Conservation (phyloP, 2,329 filamentous ascomycete species). For the Zymoseptoria pseudotritici region DNA sequence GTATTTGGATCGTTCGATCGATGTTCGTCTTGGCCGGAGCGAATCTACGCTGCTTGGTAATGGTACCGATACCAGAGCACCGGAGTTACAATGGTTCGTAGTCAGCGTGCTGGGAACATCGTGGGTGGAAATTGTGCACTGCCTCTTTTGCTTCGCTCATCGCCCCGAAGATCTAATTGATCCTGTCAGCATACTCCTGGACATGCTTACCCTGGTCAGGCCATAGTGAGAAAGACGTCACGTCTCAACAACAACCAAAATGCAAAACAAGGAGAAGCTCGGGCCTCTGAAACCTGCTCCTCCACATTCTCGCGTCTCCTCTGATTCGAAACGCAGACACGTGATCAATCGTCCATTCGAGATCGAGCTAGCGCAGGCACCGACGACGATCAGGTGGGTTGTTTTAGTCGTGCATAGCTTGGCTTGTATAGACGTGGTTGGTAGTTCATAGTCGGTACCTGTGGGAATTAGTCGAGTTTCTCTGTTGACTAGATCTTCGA, state of each 20-base stretch:
- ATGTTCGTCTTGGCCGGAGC: not conserved
- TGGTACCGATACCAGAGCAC: not conserved
- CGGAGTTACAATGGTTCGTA: not conserved
- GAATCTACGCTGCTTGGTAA: not conserved
- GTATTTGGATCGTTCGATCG: not conserved
- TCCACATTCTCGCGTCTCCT: not conserved
- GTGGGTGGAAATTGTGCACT: too few species aligned
- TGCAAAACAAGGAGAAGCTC: not conserved
- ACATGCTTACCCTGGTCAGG: too few species aligned
- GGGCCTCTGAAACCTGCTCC: too few species aligned
- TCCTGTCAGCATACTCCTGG: too few species aligned
- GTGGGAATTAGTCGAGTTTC: too few species aligned
- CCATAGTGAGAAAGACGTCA: too few species aligned
- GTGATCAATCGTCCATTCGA: not conserved
- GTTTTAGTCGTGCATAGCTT: not conserved
- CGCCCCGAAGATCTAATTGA: too few species aligned
- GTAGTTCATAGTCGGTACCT: not conserved
- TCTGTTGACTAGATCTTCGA: not conserved
- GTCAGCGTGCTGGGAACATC: too few species aligned
- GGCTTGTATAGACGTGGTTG: not conserved
- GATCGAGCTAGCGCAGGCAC: not conserved
- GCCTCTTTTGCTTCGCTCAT: too few species aligned
- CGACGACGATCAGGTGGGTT: not conserved
- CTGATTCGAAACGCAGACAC: not conserved
- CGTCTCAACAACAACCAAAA: too few species aligned